Evolutionary conservation across 768 basidiomycete genomes (phyloP).

Genomic region (Trametopsis cervina): DNA sequence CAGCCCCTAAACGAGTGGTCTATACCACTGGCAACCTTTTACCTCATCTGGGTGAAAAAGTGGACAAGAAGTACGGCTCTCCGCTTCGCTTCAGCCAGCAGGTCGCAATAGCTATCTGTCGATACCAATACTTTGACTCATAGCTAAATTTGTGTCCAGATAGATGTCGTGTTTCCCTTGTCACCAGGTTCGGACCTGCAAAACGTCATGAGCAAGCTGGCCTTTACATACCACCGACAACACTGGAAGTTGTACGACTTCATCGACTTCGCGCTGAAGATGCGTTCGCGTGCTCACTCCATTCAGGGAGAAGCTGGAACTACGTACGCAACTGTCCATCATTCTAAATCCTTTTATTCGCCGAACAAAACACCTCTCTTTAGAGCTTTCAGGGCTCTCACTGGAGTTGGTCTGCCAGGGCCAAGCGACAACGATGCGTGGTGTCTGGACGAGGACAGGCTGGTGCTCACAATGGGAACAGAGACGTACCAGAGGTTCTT

Average conservation of each 20-base stretch:
- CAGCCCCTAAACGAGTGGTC: no score
- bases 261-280: constrained; percentile 28
- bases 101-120: background rate
- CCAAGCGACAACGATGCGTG: constrained; percentile 45
- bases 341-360: constrained; percentile 21
- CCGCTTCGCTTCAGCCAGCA: background rate
- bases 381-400: constrained; percentile 2
- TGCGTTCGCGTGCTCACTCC: no score
- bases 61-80: background rate
- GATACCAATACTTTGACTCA: background rate
- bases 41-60: background rate
- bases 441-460: constrained; percentile 53
- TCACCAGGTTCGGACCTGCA: constrained; percentile 23
- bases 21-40: no score
- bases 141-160: background rate
- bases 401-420: constrained; percentile 13
- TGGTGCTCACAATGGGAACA: constrained; percentile 49
- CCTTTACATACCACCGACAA: constrained; percentile 39
- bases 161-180: background rate
- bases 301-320: no score
- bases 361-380: no score
- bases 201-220: constrained; percentile 32
- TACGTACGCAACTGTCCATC: no score
- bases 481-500: constrained; percentile 56
- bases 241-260: constrained; percentile 38